Evolutionary conservation across 1,284 basidiomycete species (phyloP), one percentile per base, ranked within the genome.

Genomic region (Sparassis latifolia): DNA sequence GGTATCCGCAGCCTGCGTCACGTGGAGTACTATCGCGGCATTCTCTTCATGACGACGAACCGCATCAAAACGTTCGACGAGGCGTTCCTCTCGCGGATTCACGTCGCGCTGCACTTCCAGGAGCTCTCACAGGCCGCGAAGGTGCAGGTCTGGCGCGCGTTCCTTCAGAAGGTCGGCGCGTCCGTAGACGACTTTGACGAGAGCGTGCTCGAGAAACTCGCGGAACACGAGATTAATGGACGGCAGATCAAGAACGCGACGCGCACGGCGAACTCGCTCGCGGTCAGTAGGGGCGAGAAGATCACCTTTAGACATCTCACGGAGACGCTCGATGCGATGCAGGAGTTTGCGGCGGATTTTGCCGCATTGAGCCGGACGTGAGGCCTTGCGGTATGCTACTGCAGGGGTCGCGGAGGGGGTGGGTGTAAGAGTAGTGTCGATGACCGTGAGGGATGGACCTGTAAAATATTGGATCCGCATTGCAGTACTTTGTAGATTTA

Each of bases 31-130:
- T 80, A 82, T 64, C 75, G 76, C 40, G 80, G 80, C 3, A 79
- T 82, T 59, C 73, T 85, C 47, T 83, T 86, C 72, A 70, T 86
- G 43, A 84, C 83, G 28, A 84, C 82, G 27, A 84, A 84, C 61
- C 75, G 82, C 38, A 75, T 84, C 45, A 75, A 76, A 53, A 71
- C 76, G 2, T 84, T 84, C 62, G 82, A 84, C 61, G 77, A 80
- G 56, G 82, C 82, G 9, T 84, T 84, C 74, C 72, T 81, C 46
- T 82, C 80, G n/a, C 79, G 80, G 50, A 81, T 82, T 56, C 79
- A 82, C 60, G 77, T 84, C 52, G 79, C 80, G 1, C 70, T 83
- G 2, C 78, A 79, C 66, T 82, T 80, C 70, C 66, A 66, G 44
- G 73, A 80, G 49, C 75, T 84, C 43, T 65, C 71, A 45, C 63